Conservation (phyloP, 257 asterid genomes). For the Voacanga thouarsii region DNA sequence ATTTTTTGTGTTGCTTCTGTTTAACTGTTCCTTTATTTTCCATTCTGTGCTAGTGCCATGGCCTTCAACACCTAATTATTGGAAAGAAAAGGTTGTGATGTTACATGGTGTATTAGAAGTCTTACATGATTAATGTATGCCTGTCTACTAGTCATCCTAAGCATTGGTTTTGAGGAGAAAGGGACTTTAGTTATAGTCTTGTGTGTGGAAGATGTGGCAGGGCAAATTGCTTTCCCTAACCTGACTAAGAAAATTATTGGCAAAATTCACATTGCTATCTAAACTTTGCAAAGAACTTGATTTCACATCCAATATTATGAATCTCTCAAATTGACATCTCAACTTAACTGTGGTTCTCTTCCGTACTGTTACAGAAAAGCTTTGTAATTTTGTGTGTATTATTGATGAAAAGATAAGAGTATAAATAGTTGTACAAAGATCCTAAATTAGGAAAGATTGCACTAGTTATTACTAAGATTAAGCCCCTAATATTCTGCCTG, state of each 20-base stretch:
- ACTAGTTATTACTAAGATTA: too few relatives aligned
- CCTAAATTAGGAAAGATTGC: too few relatives aligned
- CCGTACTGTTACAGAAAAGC: too few relatives aligned
- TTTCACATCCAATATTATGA: not conserved
- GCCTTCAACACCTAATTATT: not conserved
- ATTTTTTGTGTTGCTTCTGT: not conserved
- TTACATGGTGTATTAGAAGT: not conserved
- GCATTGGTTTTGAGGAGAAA: not conserved
- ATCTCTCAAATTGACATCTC: not conserved
- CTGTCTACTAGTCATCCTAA: not conserved
- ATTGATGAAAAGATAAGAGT: too few relatives aligned
- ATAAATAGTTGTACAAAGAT: too few relatives aligned
- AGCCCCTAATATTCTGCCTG: too few relatives aligned
- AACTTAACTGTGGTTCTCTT: too few relatives aligned
- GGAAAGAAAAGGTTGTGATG: not conserved
- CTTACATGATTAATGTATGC: not conserved
- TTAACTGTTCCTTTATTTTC: not conserved
- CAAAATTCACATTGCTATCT: not conserved
- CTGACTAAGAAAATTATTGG: not conserved
- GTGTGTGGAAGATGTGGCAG: not conserved
- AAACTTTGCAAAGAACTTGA: not conserved
- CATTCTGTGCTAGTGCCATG: not conserved
- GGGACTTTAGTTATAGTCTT: not conserved
- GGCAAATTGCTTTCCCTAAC: not conserved
- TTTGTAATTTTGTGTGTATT: too few relatives aligned